Base-by-base conservation (phyloP, 2,329 filamentous ascomycete genomes). In the Penicillium sp. region DNA sequence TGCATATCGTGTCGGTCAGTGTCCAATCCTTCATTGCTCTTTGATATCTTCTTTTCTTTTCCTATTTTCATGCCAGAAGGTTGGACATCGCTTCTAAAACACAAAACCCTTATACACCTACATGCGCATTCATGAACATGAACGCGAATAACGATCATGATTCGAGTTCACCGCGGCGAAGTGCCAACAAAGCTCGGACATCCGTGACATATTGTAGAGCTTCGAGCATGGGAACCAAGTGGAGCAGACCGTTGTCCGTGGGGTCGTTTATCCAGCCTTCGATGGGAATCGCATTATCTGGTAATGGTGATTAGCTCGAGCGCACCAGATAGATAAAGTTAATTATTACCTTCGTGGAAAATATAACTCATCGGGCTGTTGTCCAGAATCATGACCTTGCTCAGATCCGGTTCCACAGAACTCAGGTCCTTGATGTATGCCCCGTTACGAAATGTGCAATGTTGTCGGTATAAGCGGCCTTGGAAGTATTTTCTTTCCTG, bases 201-300 rank as follows among this genome's bases (percentile, higher is more conserved):
- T 99, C 94, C 50, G 93, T 96, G 63, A 94, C 92, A 75, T 97
- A 96, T 77, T 97, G 94, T 68, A 99, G 77, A 18, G 91, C 94
- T 76, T 99, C 94, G 42, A 99, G 81, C 66, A 97, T 80, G 32
- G 94, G 94, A 55, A 99, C 86, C 57, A 99, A 81, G 74, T 97
- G 91, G 73, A 97, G 82, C 62, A 99, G 80, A 70, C 97, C 93
- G 71, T 92, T 94, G 76, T 99, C 94, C 27, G 94, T 97, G 23
- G 94, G 94, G 76, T 99, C 94, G 73, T 88, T 96, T 77, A 99
- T 97, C 94, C 94, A 99, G 69, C 94, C 94, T 78, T 97, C 93
- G 70, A 99, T 97, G 3, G 94, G 94, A 68, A 99, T 97, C 48
- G 94, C 94, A 77, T 99, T 99, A 74, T 99, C 94, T 99, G 68